These are phyloP conservation scores for Jaapia argillacea DNA, from an alignment of 768 basidiomycete species.

Conservation along the genomic window DNA sequence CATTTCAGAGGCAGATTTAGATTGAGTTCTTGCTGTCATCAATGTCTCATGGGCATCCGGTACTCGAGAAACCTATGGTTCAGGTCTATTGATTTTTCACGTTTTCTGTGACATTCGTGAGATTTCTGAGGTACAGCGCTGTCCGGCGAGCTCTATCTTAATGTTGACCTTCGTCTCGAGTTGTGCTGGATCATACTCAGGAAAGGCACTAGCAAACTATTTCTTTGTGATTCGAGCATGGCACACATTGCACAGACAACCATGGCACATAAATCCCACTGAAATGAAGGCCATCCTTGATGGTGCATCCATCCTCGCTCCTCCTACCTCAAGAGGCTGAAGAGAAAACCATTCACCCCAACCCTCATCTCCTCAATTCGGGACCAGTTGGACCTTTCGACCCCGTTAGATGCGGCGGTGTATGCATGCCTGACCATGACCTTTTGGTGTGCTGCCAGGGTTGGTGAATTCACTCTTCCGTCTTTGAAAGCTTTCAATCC, in stretches of 20 bases:
- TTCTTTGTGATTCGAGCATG: constrained; percentile 30
- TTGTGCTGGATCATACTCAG: constrained; percentile 20
- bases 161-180: constrained; percentile 13
- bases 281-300: no score
- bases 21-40: no score
- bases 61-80: constrained; percentile 25
- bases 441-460: constrained; percentile 24
- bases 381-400: constrained; percentile 14
- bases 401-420: constrained; percentile 23
- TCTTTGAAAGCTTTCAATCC: constrained; percentile 21
- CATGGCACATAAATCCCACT: constrained; percentile 17
- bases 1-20: no score
- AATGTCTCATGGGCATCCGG: no score
- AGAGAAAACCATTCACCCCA: constrained; percentile 20
- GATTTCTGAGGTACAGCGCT: constrained; percentile 21
- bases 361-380: constrained; percentile 12
- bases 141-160: constrained; percentile 16
- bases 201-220: constrained; percentile 25
- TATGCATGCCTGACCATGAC: constrained; percentile 27
- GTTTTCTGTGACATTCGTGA: constrained; percentile 24
- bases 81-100: constrained; percentile 28
- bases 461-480: constrained; percentile 29
- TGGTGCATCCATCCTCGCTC: constrained; percentile 21
- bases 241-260: constrained; percentile 32
- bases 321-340: constrained; percentile 18